These are phyloP conservation scores for Magnusiomyces tetraspermus DNA, from an alignment of 1,139 yeast species.

Conservation along the genomic window DNA sequence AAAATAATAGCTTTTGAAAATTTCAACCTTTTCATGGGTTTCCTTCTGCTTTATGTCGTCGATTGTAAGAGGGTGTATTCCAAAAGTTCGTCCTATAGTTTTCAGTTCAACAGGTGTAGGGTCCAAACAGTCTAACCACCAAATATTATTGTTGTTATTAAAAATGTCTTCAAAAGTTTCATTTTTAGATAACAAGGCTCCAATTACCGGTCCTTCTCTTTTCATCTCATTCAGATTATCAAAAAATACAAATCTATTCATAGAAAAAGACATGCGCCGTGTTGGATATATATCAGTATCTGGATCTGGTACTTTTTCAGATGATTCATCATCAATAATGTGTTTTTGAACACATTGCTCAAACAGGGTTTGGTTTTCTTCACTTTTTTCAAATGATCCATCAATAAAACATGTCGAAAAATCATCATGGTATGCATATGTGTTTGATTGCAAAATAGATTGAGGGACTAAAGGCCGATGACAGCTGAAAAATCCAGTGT, in stretches of 20 bases:
- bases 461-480: constrained; percentile 14
- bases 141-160: constrained; percentile 46
- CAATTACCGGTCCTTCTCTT: constrained; percentile 77
- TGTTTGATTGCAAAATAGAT: constrained; percentile 5
- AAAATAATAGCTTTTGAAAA: constrained; percentile 80
- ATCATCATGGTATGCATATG: background rate
- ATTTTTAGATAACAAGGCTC: constrained; percentile 58
- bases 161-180: constrained; percentile 60
- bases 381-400: background rate
- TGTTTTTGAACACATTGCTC: background rate
- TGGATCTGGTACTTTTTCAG: background rate
- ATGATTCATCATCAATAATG: background rate
- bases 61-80: constrained; percentile 89
- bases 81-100: constrained; percentile 78
- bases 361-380: background rate
- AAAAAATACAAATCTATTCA: constrained; percentile 73
- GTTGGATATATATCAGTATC: constrained; percentile 2
- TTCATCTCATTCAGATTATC: constrained; percentile 78
- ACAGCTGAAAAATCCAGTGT: background rate
- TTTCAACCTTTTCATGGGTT: constrained; percentile 87
- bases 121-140: constrained; percentile 85
- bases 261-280: constrained; percentile 32
- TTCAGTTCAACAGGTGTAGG: constrained; percentile 97
- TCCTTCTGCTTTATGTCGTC: constrained; percentile 93
- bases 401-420: constrained; percentile 2